These are phyloP conservation scores for Hortiboletus flavorubellus DNA, from an alignment of 768 basidiomycete genomes.

Conservation along the genomic window DNA sequence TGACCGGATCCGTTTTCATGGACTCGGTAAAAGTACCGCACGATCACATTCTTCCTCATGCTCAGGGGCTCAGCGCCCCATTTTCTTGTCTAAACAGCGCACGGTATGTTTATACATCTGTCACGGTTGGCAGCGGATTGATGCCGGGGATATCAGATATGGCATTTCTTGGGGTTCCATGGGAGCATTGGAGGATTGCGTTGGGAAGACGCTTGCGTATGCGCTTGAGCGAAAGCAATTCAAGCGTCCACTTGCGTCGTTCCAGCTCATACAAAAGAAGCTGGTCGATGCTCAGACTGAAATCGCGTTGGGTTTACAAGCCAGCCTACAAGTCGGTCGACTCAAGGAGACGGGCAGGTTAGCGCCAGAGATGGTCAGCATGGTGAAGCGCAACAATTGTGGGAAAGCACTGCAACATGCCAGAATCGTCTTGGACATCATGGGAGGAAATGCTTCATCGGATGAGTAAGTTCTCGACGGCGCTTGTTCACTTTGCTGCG, in stretches of 20 bases:
- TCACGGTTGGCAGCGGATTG: neutral
- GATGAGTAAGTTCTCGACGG: constrained; percentile 66
- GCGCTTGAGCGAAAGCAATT: constrained; percentile 91
- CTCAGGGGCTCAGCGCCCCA: constrained; percentile 74
- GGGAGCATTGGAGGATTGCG: constrained; percentile 92
- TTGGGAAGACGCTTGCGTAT: constrained; percentile 72
- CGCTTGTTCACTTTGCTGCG: neutral
- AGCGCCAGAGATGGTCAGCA: constrained; percentile 91
- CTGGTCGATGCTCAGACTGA: constrained; percentile 92
- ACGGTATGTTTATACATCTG: constrained; percentile 37
- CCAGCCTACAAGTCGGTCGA: constrained; percentile 77
- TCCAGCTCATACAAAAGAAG: constrained; percentile 99
- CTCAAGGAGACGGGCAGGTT: constrained; percentile 74
- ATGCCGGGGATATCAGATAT: constrained; percentile 40
- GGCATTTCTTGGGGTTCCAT: constrained; percentile 96
- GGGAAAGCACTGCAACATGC: constrained; percentile 88
- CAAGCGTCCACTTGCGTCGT: constrained; percentile 82
- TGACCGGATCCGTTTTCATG: constrained; percentile 89
- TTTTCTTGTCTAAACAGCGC: constrained; percentile 94
- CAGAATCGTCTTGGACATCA: constrained; percentile 77
- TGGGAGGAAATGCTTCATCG: constrained; percentile 90
- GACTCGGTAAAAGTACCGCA: constrained; percentile 79
- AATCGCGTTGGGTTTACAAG: constrained; percentile 70
- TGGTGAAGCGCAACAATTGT: constrained; percentile 95
- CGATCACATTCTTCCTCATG: constrained; percentile 73